Evolutionary conservation across 352 stramenopile species (phyloP).

Genomic region (Globisporangium rhizosaccharum): DNA sequence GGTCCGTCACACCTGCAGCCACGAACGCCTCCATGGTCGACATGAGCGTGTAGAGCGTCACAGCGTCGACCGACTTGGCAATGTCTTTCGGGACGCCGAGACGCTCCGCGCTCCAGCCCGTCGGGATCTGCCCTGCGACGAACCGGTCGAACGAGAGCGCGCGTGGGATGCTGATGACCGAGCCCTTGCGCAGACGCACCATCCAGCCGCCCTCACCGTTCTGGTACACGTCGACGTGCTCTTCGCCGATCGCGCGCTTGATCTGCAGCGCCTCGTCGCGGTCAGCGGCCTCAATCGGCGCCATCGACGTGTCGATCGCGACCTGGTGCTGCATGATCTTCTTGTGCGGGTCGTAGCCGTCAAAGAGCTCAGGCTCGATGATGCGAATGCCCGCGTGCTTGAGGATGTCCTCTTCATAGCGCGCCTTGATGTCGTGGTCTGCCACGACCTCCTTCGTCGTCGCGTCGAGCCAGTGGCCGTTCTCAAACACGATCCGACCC

Average conservation of each 20-base stretch:
- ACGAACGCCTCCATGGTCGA: conserved; percentile 85
- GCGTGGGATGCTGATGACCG: conserved; percentile 77
- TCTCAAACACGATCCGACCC: conserved; percentile 76
- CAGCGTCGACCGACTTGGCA: conserved; percentile 69
- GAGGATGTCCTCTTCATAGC: conserved; percentile 80
- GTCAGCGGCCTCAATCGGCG: conserved; percentile 81
- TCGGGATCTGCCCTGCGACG: conserved; percentile 85
- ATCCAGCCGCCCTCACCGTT: conserved; percentile 67
- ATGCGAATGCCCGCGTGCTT: conserved; percentile 80
- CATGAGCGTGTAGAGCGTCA: conserved; percentile 69
- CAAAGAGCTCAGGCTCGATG: conserved; percentile 82
- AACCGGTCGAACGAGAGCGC: conserved; percentile 81
- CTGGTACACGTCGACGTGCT: conserved; percentile 83
- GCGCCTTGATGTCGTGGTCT: conserved; percentile 72
- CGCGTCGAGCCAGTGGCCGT: conserved; percentile 81
- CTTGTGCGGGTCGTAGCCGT: conserved; percentile 85
- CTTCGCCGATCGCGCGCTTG: conserved; percentile 67
- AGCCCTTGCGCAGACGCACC: conserved; percentile 78
- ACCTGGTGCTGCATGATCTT: conserved; percentile 86
- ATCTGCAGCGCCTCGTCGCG: conserved; percentile 82
- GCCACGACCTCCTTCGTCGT: conserved; percentile 73
- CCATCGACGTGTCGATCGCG: conserved; percentile 86
- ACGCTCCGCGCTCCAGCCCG: conserved; percentile 79
- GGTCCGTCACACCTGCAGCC: conserved; percentile 71
- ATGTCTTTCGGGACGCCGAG: conserved; percentile 80